A percentile compares a stretch with the other conserved stretches of the same genome.
These are phyloP conservation scores for Leptographium radiaticola DNA, from an alignment of 2,329 filamentous ascomycete genomes.

Conservation along the genomic window DNA sequence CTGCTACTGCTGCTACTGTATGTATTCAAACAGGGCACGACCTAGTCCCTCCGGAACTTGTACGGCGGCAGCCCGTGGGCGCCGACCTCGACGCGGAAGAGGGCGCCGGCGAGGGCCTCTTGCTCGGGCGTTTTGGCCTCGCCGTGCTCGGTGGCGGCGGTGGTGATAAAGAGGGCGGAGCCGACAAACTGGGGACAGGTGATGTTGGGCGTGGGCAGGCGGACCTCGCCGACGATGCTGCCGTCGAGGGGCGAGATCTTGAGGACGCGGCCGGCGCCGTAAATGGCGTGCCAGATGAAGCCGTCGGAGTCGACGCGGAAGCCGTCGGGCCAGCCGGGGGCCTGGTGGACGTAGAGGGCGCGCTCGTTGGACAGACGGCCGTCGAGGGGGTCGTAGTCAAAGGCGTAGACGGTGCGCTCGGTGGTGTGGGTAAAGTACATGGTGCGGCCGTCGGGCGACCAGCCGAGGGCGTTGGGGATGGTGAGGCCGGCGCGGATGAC, in stretches of 20 bases:
- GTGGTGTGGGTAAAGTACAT: slow-evolving; percentile 79
- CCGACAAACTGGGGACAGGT: slow-evolving; percentile 75
- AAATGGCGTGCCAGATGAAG: slow-evolving; percentile 83
- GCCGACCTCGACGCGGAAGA: slow-evolving; percentile 70
- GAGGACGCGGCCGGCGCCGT: slow-evolving; percentile 63
- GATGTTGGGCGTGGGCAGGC: slow-evolving; percentile 63
- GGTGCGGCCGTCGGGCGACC: slow-evolving; percentile 58
- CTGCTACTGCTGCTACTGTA: too few species aligned
- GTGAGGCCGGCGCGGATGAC: slow-evolving; percentile 50
- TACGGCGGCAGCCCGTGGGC: slow-evolving; percentile 50
- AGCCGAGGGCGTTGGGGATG: slow-evolving; percentile 78
- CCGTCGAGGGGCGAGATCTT: slow-evolving; percentile 54
- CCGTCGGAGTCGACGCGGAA: slow-evolving; percentile 74
- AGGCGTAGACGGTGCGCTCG: slow-evolving; percentile 55
- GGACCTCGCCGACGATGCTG: slow-evolving; percentile 59
- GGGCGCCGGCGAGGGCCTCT: slow-evolving; percentile 50
- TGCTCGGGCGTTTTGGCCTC: slow-evolving; percentile 50
- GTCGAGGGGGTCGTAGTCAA: slow-evolving; percentile 55
- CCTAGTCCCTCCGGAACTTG: slow-evolving; percentile 37
- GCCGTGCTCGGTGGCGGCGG: slow-evolving; percentile 37
- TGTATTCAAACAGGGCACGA: too few species aligned
- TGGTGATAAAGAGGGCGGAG: slow-evolving; percentile 65
- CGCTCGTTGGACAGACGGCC: slow-evolving; percentile 56
- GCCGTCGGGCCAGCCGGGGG: slow-evolving; percentile 62
- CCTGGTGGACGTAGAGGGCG: slow-evolving; percentile 58